Evolutionary conservation across 2,329 filamentous ascomycete genomes (phyloP).

Genomic region (Bipolaris cookei): DNA sequence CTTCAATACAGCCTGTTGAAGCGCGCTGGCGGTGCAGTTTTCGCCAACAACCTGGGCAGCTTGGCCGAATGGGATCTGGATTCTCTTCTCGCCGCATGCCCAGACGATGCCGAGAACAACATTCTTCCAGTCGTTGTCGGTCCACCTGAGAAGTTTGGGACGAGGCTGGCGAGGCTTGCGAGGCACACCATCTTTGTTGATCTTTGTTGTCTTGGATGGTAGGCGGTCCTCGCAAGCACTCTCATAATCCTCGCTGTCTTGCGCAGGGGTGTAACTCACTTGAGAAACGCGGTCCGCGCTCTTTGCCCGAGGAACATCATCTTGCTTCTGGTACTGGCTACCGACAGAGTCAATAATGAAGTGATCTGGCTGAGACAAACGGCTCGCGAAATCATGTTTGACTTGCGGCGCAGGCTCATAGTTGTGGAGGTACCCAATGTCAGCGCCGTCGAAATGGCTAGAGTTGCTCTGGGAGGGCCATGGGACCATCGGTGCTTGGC

Average conservation of each 20-base stretch:
- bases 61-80: conserved; percentile 41
- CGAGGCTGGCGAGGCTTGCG: conserved; percentile 43
- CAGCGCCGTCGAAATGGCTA: not conserved
- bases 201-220: conserved; percentile 26
- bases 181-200: conserved; percentile 36
- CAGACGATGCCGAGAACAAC: conserved; percentile 39
- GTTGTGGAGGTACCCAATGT: not conserved
- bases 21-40: conserved; percentile 33
- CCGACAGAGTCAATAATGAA: not conserved
- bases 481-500: not conserved
- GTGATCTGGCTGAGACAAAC: not conserved
- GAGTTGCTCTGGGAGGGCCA: not conserved
- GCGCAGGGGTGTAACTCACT: conserved; percentile 23
- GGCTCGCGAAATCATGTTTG: not conserved
- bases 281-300: not conserved
- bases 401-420: not conserved
- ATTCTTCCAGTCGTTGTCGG: conserved; percentile 37
- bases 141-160: conserved; percentile 39
- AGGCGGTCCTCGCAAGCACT: conserved; percentile 20
- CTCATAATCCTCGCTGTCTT: conserved; percentile 22
- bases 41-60: conserved; percentile 34
- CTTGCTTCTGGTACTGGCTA: not conserved
- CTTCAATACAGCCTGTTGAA: conserved; percentile 47
- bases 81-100: conserved; percentile 37
- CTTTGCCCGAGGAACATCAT: not conserved